Evolutionary conservation across 2,329 filamentous ascomycete genomes (phyloP).

Genomic region (Orbilia brochopaga): DNA sequence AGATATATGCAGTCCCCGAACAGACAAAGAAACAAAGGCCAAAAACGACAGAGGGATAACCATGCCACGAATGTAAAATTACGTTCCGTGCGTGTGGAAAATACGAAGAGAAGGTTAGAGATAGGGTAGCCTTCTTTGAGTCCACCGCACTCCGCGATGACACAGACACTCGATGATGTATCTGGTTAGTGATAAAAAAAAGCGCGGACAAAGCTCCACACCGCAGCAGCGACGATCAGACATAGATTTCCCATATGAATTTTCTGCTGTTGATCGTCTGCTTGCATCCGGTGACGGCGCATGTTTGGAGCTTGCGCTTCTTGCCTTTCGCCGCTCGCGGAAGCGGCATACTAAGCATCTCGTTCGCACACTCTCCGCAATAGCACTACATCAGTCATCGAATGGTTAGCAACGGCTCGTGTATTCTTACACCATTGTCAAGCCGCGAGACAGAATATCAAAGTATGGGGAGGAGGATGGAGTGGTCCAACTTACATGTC

Average conservation of each 20-base stretch:
- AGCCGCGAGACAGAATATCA: too few species aligned
- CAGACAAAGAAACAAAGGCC: too few species aligned
- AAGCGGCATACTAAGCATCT: conserved; percentile 52
- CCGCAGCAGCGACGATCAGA: neutral
- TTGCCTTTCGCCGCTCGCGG: conserved; percentile 54
- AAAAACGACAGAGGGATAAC: too few species aligned
- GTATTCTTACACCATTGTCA: conserved; percentile 16
- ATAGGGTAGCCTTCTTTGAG: too few species aligned
- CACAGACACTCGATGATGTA: neutral
- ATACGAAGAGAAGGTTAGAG: too few species aligned
- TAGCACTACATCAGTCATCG: conserved; percentile 59
- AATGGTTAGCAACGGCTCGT: conserved; percentile 23
- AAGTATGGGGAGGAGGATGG: conserved; percentile 15
- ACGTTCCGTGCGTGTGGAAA: too few species aligned
- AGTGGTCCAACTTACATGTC: conserved; percentile 71
- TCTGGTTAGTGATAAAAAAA: neutral
- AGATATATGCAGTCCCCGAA: too few species aligned
- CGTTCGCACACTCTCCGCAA: conserved; percentile 63
- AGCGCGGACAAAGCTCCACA: neutral
- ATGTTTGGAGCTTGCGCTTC: conserved; percentile 36
- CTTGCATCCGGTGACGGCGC: conserved; percentile 51
- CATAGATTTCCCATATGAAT: conserved; percentile 48
- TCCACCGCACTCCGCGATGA: too few species aligned
- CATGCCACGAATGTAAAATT: too few species aligned
- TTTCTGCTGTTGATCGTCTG: conserved; percentile 20